phyloP scores from a whole-genome alignment of 2,329 filamentous ascomycete species.

The Colletotrichum liaoningense region DNA sequence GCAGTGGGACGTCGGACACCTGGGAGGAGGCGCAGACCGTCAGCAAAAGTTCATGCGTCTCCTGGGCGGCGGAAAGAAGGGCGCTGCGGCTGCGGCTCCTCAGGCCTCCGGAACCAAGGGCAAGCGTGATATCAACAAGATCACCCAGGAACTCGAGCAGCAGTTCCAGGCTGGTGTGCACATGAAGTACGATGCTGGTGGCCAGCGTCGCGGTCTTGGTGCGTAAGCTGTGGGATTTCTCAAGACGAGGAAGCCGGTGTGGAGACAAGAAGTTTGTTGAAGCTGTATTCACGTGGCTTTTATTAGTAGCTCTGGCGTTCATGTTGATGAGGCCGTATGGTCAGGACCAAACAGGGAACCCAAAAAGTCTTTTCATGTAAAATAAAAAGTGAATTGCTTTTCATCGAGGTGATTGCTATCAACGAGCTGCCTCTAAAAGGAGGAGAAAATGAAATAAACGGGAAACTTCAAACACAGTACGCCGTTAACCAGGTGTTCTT shows the following conservation, averaged over 20 bases:
- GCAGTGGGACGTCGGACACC: conserved; percentile 64
- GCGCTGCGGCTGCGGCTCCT: conserved; percentile 40
- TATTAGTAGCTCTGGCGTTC: conserved; percentile 22
- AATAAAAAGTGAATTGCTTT: conserved; percentile 23
- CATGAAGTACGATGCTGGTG: conserved; percentile 64
- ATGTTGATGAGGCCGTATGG: background rate
- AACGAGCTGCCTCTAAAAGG: background rate
- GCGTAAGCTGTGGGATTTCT: conserved; percentile 47
- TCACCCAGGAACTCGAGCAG: conserved; percentile 65
- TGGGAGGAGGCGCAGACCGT: conserved; percentile 62
- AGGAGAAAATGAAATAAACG: background rate
- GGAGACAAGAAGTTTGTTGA: conserved; percentile 20
- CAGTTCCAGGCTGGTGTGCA: conserved; percentile 68
- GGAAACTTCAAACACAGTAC: conserved; percentile 11
- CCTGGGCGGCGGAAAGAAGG: conserved; percentile 63
- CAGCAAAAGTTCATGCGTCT: conserved; percentile 69
- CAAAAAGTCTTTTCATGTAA: conserved; percentile 18
- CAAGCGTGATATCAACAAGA: conserved; percentile 47
- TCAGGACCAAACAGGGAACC: background rate
- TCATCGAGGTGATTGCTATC: background rate
- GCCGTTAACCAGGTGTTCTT: conserved; percentile 14
- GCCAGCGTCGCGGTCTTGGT: conserved; percentile 64
- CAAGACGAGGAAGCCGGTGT: background rate
- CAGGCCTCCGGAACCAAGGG: conserved; percentile 36
- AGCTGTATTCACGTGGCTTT: background rate